These are phyloP conservation scores for Dioscorea zingiberensis DNA, from an alignment of 106 monocot genomes.

Conservation along the genomic window DNA sequence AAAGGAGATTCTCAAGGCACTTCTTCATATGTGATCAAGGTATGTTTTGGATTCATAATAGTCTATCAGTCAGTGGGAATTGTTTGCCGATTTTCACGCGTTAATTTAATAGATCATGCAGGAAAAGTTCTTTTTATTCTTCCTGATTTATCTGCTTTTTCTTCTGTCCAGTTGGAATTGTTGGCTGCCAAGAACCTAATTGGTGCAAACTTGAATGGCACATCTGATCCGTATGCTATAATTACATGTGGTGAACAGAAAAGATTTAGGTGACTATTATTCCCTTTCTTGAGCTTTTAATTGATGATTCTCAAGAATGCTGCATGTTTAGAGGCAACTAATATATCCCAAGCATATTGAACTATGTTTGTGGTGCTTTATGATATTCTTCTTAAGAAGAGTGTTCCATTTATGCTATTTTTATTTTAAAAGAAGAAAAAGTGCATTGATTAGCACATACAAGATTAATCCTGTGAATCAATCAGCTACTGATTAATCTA, in stretches of 20 bases:
- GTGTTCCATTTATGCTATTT: no score
- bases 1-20: conserved; percentile 45
- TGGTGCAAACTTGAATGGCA: conserved; percentile 94
- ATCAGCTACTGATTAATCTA: no score
- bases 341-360: no score
- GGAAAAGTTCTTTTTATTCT: background rate
- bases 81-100: background rate
- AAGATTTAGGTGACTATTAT: conserved; percentile 64
- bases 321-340: no score
- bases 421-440: no score
- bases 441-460: no score
- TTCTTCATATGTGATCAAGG: conserved; percentile 69
- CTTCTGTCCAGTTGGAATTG: conserved; percentile 65
- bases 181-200: conserved; percentile 87
- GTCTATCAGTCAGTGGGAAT: background rate
- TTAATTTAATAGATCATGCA: background rate
- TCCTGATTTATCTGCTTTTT: background rate
- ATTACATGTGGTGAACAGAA: conserved; percentile 90
- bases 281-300: background rate
- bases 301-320: no score
- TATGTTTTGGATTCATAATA: conserved; percentile 6
- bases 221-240: conserved; percentile 94
- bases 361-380: no score
- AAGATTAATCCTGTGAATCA: no score
- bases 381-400: no score